Evolutionary conservation across 495 filamentous ascomycete genomes (phyloP), one percentile per base, ranked within the genome.

Genomic region (Neurospora pannonica): DNA sequence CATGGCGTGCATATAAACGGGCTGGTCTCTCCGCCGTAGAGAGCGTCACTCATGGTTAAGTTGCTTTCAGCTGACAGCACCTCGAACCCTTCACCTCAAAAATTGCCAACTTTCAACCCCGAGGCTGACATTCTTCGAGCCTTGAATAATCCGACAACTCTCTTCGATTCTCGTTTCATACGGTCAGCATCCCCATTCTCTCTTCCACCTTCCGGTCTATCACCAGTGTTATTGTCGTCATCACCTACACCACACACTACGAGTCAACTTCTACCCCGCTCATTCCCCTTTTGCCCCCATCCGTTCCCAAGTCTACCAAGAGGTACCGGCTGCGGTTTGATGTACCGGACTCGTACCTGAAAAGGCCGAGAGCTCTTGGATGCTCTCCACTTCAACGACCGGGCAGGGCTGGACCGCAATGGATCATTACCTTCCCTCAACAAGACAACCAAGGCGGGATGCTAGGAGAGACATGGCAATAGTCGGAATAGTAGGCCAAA

Each of bases 1-100:
- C 73, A 21, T 73, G 71, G 40, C 39, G 71, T 72, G 74, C 76
- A 79, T 77, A 79, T 79, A 79, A 79, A 77, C 74, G 72, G 74
- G 38, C 42, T 73, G 75, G n/a, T 34, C 54, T 42, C 69, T 76
- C 77, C 77, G 71, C 72, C 74, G 69, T 8, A 34, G 54, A 70
- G 62, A 48, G 38, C 70, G 37, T 71, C 67, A 62, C 37, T 71
- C 67, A 62, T 43, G 62, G 60, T 70, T 42, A 60, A 34, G 31
- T 75, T 75, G 54, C 37, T 75, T 48, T 72, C 70, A 73, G 74
- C 69, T 73, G 46, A 46, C 42, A 40, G 36, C 8, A 34, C 11
- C 42, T 48, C 34, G 42, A 71, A 67, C 28, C 72, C 43, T 28
- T 31, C 37, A 72, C 60, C 46, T 24, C 11, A 11, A 5, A 43